Conservation (phyloP, 768 basidiomycete species). For the Sarcodon aspratus region DNA sequence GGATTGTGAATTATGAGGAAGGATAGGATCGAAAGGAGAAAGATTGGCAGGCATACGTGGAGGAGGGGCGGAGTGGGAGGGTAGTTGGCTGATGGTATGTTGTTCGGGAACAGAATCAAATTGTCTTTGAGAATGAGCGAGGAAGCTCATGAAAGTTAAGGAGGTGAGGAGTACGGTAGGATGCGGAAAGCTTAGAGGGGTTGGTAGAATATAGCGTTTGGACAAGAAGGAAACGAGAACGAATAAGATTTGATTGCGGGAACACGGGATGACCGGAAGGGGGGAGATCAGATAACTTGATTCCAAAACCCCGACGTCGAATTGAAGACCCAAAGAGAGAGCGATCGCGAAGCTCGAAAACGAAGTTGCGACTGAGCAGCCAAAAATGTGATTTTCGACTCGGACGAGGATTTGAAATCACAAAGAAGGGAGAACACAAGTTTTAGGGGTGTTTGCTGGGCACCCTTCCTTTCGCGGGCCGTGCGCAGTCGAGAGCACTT, state of each 20-base stretch:
- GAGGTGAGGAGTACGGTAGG: constrained; percentile 3
- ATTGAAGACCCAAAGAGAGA: constrained; percentile 3
- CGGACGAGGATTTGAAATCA: too few species aligned
- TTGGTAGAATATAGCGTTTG: constrained; percentile 4
- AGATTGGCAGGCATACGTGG: constrained; percentile 11
- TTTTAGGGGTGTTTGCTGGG: too few species aligned
- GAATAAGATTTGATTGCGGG: constrained; percentile 8
- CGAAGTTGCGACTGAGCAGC: too few species aligned
- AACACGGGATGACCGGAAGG: constrained; percentile 4
- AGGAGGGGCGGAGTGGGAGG: constrained; percentile 6
- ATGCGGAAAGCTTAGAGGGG: constrained; percentile 2
- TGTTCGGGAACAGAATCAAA: constrained; percentile 18
- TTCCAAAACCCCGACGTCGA: constrained; percentile 9
- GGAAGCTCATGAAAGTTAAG: constrained; percentile 17
- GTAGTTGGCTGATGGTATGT: constrained; percentile 12
- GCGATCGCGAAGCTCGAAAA: too few species aligned
- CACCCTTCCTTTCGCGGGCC: too few species aligned
- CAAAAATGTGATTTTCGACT: too few species aligned
- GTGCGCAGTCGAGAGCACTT: too few species aligned
- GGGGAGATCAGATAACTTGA: constrained; percentile 10
- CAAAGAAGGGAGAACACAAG: too few species aligned
- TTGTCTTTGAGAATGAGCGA: constrained; percentile 15
- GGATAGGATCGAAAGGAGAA: constrained; percentile 21
- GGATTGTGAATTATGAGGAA: constrained; percentile 21
- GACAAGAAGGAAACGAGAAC: constrained; percentile 5